Percentiles rank a stretch among this genome's conserved stretches.
Evolutionary conservation across 768 basidiomycete species (phyloP).

Genomic region (Boletus sp.): DNA sequence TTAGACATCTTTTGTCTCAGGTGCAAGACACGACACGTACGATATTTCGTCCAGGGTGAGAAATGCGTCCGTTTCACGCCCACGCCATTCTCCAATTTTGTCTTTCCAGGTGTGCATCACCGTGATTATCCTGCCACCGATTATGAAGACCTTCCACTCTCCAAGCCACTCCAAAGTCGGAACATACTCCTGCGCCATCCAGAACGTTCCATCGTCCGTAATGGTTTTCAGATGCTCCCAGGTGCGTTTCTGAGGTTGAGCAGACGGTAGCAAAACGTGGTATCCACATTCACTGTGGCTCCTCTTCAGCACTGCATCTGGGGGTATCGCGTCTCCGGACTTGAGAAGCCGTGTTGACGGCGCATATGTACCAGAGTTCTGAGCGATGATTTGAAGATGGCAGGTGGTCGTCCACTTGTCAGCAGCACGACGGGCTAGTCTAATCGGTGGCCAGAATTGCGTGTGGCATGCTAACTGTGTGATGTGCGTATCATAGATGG

Average conservation of each 20-base stretch:
- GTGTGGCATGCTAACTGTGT: neutral
- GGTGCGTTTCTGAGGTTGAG: neutral
- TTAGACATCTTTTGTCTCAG: neutral
- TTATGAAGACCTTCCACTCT: slow-evolving; percentile 1
- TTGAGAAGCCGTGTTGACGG: neutral
- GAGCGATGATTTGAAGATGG: neutral
- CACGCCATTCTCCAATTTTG: neutral
- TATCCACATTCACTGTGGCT: neutral
- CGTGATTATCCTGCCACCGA: neutral
- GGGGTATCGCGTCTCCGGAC: neutral
- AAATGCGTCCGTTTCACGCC: neutral
- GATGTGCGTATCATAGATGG: neutral
- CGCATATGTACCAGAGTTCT: neutral
- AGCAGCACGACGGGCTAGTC: neutral
- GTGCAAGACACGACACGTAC: neutral
- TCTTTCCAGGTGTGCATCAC: neutral
- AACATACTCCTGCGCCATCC: slow-evolving; percentile 6
- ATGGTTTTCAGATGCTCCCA: neutral
- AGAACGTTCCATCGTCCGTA: neutral
- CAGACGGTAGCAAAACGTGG: neutral
- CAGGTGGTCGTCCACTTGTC: neutral
- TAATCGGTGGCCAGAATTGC: neutral
- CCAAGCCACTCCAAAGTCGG: neutral
- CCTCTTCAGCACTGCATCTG: neutral
- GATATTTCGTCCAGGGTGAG: neutral